phyloP scores from a whole-genome alignment of 2,329 filamentous ascomycete genomes.

The Trichoderma gracile region DNA sequence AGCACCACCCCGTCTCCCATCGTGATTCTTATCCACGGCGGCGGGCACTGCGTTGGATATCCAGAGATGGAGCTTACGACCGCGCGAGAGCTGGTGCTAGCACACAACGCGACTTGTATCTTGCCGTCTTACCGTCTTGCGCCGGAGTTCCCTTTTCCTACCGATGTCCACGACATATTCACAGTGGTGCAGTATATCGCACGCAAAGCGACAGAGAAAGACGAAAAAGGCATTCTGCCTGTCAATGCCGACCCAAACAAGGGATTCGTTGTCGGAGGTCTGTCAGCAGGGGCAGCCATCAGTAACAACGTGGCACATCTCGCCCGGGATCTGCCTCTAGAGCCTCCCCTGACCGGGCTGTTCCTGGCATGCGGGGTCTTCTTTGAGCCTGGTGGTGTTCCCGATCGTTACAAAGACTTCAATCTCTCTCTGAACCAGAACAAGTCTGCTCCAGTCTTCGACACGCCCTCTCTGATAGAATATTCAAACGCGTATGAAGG shows the following conservation, averaged over 20 bases:
- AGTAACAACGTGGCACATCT: neutral
- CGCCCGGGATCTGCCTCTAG: neutral
- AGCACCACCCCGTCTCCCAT: neutral
- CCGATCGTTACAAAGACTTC: neutral
- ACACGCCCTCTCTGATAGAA: neutral
- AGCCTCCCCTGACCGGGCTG: neutral
- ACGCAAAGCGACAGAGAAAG: neutral
- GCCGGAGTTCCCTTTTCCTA: neutral
- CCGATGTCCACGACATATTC: neutral
- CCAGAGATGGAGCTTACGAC: neutral
- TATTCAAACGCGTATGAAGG: neutral
- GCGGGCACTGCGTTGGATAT: neutral
- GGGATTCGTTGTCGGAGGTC: neutral
- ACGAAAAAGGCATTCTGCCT: neutral
- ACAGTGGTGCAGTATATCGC: conserved; percentile 5
- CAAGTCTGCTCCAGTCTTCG: conserved; percentile 4
- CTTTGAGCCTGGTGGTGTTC: neutral
- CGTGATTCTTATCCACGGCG: neutral
- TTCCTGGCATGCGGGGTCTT: neutral
- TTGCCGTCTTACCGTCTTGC: neutral
- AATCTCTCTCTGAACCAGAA: neutral
- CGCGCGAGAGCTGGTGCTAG: neutral
- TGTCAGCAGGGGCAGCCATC: neutral
- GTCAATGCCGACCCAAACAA: neutral
- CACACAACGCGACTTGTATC: neutral